Evolutionary conservation across 805 yeast species (phyloP), one percentile per base, ranked within the genome.

Genomic region (Teunomyces gatunensis): DNA sequence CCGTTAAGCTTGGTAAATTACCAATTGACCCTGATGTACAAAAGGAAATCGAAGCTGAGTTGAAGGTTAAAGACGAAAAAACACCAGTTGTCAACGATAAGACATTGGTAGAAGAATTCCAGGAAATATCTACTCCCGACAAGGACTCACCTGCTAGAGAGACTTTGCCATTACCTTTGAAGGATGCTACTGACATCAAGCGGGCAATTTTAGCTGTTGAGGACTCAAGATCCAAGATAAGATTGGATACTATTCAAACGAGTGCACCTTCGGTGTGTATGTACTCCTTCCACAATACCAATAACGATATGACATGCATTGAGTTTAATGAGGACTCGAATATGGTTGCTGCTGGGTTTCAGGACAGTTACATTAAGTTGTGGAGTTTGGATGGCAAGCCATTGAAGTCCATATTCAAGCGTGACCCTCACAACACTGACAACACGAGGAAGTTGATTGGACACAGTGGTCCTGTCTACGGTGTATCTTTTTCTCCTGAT

Each of bases 201-300:
- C 71, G 88, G 49, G 92, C 87, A 61, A 84, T 92, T 17, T 74
- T 81, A 51, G 79, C 83, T 48, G 88, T 94, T 27, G 88, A 83
- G 58, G 98, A 92, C 65, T 81, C 92, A 6, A 76, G 96, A 50
- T 80, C 87, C 29, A 81, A 85, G 52, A 82, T 92, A 49, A 78
- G 74, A 54, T 64, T 92, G 44, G 87, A 83, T 20, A 74, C 84
- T 4, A 67, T 79, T 28, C 96, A 87, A 67, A 86, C 95, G 3
- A 74, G 89, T 18, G 80, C 92, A 21, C 99, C 99, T 18, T 87
- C 96, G 47, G 96, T 92, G 30, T 94, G 98, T 67, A 89, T 92
- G 96, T 94, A 94, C 72, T 92, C 98, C 0, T 91, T 94, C 71
- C 99, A 94, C 73, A 94, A 94, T 68, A 88, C 97, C 9, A 85